phyloP scores from a whole-genome alignment of 441 rosid genomes.

The Codiaeum variegatum region DNA sequence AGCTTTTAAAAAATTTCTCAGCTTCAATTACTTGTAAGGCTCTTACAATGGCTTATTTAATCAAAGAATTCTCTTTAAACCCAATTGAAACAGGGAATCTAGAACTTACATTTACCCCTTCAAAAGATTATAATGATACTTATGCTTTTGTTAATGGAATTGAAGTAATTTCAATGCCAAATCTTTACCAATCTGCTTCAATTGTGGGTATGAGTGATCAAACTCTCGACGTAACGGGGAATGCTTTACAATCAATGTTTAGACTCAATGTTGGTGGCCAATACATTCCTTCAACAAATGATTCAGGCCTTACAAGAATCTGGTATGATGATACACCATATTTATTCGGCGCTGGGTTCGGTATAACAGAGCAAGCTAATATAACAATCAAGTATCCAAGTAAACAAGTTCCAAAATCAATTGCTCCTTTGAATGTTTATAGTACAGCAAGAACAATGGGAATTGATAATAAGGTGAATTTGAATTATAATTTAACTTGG shows the following conservation, averaged over 20 bases:
- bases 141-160: conserved; percentile 69
- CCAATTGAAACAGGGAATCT: conserved; percentile 38
- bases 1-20: conserved; percentile 71
- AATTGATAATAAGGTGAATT: conserved; percentile 26
- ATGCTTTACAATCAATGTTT: conserved; percentile 46
- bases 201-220: conserved; percentile 47
- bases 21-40: conserved; percentile 60
- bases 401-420: conserved; percentile 25
- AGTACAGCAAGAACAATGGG: conserved; percentile 62
- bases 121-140: conserved; percentile 35
- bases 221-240: conserved; percentile 25
- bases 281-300: conserved; percentile 42
- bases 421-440: conserved; percentile 59
- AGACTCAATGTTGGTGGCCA: conserved; percentile 67
- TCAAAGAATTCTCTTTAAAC: conserved; percentile 55
- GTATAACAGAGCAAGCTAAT: conserved; percentile 30
- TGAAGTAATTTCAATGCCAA: conserved; percentile 56
- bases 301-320: conserved; percentile 48
- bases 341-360: conserved; percentile 43
- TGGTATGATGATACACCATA: conserved; percentile 71
- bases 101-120: conserved; percentile 48
- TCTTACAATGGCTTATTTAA: conserved; percentile 60
- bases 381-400: conserved; percentile 29
- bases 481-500: conserved; percentile 65
- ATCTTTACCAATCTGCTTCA: conserved; percentile 33